phyloP scores from a whole-genome alignment of 2,329 filamentous ascomycete genomes.

The Diaporthe vaccinii region DNA sequence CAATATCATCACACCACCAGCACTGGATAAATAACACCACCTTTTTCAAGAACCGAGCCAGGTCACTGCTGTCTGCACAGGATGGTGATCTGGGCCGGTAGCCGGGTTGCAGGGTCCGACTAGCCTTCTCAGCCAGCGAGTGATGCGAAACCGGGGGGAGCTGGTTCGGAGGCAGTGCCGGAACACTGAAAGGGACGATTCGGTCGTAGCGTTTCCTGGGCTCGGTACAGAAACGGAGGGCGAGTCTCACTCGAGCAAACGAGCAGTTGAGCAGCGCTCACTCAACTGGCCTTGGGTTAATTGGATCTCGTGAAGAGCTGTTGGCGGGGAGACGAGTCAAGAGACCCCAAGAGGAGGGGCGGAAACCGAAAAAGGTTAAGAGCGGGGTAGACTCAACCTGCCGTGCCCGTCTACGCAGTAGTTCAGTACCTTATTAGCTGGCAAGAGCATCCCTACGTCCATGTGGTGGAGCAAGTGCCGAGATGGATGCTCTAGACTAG shows the following conservation, averaged over 20 bases:
- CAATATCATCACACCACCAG: not conserved
- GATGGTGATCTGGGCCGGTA: not conserved
- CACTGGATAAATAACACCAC: not conserved
- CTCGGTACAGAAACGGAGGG: not conserved
- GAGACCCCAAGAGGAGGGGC: not conserved
- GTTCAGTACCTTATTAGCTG: not conserved
- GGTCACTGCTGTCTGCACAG: not conserved
- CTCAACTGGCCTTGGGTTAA: not conserved
- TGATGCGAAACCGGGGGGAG: not conserved
- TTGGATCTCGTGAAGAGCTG: constrained; percentile 5
- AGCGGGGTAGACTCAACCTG: constrained; percentile 8
- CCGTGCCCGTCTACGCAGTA: not conserved
- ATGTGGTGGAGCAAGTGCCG: constrained; percentile 23
- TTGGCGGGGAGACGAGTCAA: constrained; percentile 29
- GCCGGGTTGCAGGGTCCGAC: not conserved
- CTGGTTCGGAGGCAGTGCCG: not conserved
- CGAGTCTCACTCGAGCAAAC: not conserved
- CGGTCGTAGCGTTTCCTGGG: not conserved
- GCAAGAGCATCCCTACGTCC: constrained; percentile 18
- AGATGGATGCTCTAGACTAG: constrained; percentile 2
- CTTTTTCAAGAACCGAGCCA: not conserved
- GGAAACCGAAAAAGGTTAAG: constrained; percentile 1
- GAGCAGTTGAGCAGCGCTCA: not conserved
- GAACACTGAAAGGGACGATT: not conserved
- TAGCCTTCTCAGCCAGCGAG: not conserved